Percentiles rank a stretch among this genome's conserved stretches.
Conservation (phyloP, 225 moss, liverwort and hornwort species). For the Straminergon stramineum region DNA sequence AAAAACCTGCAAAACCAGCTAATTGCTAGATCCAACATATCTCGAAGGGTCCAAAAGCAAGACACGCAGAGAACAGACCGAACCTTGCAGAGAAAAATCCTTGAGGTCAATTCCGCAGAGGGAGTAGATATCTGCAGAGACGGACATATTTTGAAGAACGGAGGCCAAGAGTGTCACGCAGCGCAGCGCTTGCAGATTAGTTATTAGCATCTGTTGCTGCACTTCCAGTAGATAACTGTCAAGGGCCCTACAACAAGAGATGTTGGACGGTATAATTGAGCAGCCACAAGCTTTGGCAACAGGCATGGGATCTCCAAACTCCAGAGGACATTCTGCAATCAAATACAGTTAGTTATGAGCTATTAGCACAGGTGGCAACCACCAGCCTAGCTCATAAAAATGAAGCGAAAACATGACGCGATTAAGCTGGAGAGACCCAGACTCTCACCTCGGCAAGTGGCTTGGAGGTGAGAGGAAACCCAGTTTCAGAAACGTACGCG, state of each 20-base stretch:
- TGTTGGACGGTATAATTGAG: conserved; percentile 42
- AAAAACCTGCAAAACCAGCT: background rate
- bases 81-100: conserved; percentile 94
- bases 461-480: background rate
- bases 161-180: conserved; percentile 63
- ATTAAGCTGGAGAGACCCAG: background rate
- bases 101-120: conserved; percentile 73
- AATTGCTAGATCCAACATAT: background rate
- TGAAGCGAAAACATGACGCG: background rate
- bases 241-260: conserved; percentile 64
- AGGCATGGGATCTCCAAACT: conserved; percentile 55
- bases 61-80: background rate
- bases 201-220: conserved; percentile 93
- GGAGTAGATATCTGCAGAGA: conserved; percentile 65
- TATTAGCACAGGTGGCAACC: background rate
- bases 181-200: conserved; percentile 82
- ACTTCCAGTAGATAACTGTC: conserved; percentile 55
- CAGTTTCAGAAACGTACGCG: background rate
- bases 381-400: background rate
- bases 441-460: background rate
- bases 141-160: conserved; percentile 54
- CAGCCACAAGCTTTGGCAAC: conserved; percentile 66
- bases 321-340: conserved; percentile 76
- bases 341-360: background rate
- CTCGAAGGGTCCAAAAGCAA: background rate